Evolutionary conservation across 1,284 basidiomycete genomes (phyloP), one percentile per base, ranked within the genome.

Genomic region (Meira miltonrushii): DNA sequence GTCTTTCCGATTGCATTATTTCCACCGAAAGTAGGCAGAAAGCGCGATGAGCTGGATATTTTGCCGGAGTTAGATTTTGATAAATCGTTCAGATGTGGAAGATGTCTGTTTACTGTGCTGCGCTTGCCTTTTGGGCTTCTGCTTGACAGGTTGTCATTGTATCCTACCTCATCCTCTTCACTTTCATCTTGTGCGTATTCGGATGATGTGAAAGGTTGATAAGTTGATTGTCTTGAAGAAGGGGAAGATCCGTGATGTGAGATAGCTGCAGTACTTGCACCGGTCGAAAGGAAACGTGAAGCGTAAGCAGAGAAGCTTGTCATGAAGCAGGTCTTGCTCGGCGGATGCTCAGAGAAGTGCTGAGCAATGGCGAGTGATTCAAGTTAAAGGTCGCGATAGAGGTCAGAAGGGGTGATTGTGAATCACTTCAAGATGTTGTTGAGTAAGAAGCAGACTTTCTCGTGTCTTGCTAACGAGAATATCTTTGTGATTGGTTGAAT

Each of bases 291-390:
- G 43, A 60, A 60, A 28, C 52, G 50, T 15, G 58, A 60, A 23
- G 58, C 58, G 33, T 60, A 60, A 15, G 58, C 28, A 13, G 58
- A 60, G 37, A 60, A 60, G 4, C 53, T 48, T 11, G 58, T 60
- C 58, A 59, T 59, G 48, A 39, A 15, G 41, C 41, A 43, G 19
- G n/a, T 43, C n/a, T 43, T n/a, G n/a, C 41, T 43, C 41, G 19
- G 19, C 10, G 41, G 41, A 43, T 43, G 41, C 15, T 15, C 6
- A n/a, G 41, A 15, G 10, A 21, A 5, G 10, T 43, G n/a, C 41
- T n/a, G 41, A 43, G 19, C 41, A n/a, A 43, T 43, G 4, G 19
- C n/a, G 41, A 21, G n/a, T 43, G 41, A 5, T 21, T 43, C 19
- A 15, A 43, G 41, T 3, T 43, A 8, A 33, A 33, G 28, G 28